Conservation (phyloP, 805 yeast species). For the Saccharomyces jurei region DNA sequence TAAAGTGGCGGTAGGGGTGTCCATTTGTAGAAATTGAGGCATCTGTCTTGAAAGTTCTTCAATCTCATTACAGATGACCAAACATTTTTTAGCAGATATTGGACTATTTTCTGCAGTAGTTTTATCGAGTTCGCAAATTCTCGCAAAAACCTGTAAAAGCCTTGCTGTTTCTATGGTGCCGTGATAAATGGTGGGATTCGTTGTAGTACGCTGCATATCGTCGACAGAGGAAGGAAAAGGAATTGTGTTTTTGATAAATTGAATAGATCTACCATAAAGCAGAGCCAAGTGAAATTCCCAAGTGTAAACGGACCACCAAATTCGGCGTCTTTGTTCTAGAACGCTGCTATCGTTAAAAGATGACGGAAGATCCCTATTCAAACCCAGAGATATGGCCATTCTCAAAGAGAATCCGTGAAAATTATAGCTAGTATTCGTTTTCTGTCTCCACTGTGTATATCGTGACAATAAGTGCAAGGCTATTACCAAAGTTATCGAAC, state of each 20-base stretch:
- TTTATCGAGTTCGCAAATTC: slow-evolving; percentile 33
- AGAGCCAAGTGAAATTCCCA: slow-evolving; percentile 59
- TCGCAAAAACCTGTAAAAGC: slow-evolving; percentile 41
- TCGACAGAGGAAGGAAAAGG: slow-evolving; percentile 43
- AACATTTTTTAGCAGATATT: slow-evolving; percentile 21
- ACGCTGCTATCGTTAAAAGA: slow-evolving; percentile 16
- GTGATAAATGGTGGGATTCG: slow-evolving; percentile 49
- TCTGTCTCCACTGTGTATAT: slow-evolving; percentile 56
- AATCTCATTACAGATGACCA: slow-evolving; percentile 39
- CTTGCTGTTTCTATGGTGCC: slow-evolving; percentile 49
- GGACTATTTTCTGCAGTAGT: slow-evolving; percentile 42
- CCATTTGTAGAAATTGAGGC: slow-evolving; percentile 43
- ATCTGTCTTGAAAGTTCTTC: slow-evolving; percentile 34
- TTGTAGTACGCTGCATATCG: slow-evolving; percentile 30
- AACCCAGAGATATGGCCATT: slow-evolving; percentile 60
- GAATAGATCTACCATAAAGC: slow-evolving; percentile 58
- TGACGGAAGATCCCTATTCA: slow-evolving; percentile 40
- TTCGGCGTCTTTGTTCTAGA: slow-evolving; percentile 47
- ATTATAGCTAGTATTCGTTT: slow-evolving; percentile 64
- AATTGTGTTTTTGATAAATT: slow-evolving; percentile 42
- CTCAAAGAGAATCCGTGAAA: slow-evolving; percentile 55
- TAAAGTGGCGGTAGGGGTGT: slow-evolving; percentile 28
- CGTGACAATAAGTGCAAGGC: slow-evolving; percentile 48
- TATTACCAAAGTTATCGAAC: slow-evolving; percentile 46
- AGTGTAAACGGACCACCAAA: slow-evolving; percentile 63